phyloP scores from a whole-genome alignment of 2,329 filamentous ascomycete genomes.

The Epichloe gansuensis region DNA sequence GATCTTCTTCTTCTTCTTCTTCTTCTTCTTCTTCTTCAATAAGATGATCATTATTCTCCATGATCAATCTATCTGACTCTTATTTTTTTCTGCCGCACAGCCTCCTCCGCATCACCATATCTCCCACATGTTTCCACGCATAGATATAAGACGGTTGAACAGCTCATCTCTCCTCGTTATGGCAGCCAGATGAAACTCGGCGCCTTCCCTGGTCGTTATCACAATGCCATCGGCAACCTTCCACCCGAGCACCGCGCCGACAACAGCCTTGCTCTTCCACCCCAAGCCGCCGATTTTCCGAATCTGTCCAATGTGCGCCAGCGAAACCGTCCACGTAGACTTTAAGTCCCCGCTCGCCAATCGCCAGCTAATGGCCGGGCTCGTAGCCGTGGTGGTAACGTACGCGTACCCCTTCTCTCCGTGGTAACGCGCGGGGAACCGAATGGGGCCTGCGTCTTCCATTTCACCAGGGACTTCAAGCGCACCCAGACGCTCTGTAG shows the following conservation, averaged over 20 bases:
- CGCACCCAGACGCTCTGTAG: conserved; percentile 41
- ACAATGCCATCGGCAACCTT: conserved; percentile 66
- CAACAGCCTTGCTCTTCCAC: conserved; percentile 74
- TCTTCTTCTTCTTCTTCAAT: no score
- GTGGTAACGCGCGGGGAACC: conserved; percentile 60
- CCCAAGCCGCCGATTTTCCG: conserved; percentile 71
- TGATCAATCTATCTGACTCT: no score
- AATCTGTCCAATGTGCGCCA: conserved; percentile 58
- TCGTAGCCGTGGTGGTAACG: conserved; percentile 52
- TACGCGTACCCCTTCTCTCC: conserved; percentile 63
- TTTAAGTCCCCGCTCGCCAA: conserved; percentile 37
- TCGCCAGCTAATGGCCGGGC: conserved; percentile 53
- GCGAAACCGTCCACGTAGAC: conserved; percentile 55
- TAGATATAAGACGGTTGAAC: conserved; percentile 65
- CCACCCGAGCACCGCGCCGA: conserved; percentile 63
- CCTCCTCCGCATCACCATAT: conserved; percentile 37
- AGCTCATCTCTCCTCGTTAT: conserved; percentile 61
- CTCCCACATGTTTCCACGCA: conserved; percentile 77
- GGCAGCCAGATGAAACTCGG: conserved; percentile 53
- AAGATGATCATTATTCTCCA: no score
- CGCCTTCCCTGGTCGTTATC: conserved; percentile 44
- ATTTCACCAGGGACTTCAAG: no score
- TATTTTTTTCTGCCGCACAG: no score
- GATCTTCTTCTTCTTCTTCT: no score
- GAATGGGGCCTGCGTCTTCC: conserved; percentile 51